Percentiles rank a stretch among this genome's conserved stretches.
These are phyloP conservation scores for Saccharomycopsis schoenii DNA, from an alignment of 805 yeast species.

Conservation along the genomic window DNA sequence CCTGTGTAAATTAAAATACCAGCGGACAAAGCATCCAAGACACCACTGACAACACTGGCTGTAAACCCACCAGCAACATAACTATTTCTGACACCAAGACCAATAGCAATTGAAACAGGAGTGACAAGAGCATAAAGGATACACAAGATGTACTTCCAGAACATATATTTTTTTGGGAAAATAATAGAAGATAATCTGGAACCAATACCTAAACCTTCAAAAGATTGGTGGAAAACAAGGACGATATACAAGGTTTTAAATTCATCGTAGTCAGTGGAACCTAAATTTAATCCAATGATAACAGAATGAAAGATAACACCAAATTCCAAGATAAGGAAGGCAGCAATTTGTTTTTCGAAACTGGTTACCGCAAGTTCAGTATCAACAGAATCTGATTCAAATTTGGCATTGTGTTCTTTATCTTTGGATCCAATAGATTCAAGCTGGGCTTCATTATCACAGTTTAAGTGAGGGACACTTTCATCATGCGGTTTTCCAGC, in stretches of 20 bases:
- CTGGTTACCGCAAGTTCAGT: not conserved
- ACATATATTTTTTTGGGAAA: slow-evolving; percentile 37
- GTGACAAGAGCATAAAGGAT: slow-evolving; percentile 49
- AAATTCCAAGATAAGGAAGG: slow-evolving; percentile 53
- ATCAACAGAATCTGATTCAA: not conserved
- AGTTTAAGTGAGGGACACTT: not conserved
- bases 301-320: slow-evolving; percentile 71
- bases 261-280: slow-evolving; percentile 51
- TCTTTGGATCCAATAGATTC: not conserved
- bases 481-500: not conserved
- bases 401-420: not conserved
- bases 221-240: slow-evolving; percentile 62
- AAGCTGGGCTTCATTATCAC: not conserved
- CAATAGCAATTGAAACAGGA: slow-evolving; percentile 64
- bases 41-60: slow-evolving; percentile 50
- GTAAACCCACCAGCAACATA: slow-evolving; percentile 48
- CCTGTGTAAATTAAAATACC: slow-evolving; percentile 68
- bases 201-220: slow-evolving; percentile 75
- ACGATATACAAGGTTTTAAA: slow-evolving; percentile 57
- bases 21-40: slow-evolving; percentile 59
- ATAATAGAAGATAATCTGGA: slow-evolving; percentile 52
- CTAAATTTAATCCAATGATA: slow-evolving; percentile 56
- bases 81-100: slow-evolving; percentile 59
- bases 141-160: slow-evolving; percentile 44
- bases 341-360: slow-evolving; percentile 27